A percentile compares a stretch with the other conserved stretches of the same genome.
Evolutionary conservation across 1,139 yeast species (phyloP).

Genomic region (Zygosaccharomyces pseudobailii): DNA sequence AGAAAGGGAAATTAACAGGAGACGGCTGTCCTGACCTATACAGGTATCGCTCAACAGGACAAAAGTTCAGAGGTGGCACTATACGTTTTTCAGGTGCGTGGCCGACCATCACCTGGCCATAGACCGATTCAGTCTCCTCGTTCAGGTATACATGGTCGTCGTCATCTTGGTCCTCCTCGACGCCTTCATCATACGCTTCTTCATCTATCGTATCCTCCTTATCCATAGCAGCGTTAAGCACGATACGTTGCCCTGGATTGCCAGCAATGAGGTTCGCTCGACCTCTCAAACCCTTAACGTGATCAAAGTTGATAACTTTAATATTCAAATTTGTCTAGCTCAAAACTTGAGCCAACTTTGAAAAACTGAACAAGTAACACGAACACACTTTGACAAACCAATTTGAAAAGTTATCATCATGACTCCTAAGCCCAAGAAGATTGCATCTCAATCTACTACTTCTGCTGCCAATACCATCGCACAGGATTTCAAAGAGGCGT

Average conservation of each 20-base stretch:
- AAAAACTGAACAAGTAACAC: neutral
- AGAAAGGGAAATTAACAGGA: conserved; percentile 83
- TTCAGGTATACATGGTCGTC: conserved; percentile 28
- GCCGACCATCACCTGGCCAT: conserved; percentile 25
- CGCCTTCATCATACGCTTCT: neutral
- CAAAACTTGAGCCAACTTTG: neutral
- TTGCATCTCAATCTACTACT: conserved; percentile 21
- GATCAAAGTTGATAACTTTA: neutral
- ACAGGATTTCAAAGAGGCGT: conserved; percentile 46
- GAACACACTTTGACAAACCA: neutral
- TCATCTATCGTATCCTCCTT: neutral
- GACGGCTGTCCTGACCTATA: conserved; percentile 96
- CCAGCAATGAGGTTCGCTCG: neutral
- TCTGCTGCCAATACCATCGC: conserved; percentile 14
- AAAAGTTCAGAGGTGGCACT: conserved; percentile 90
- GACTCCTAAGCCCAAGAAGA: conserved; percentile 11
- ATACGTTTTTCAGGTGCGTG: conserved; percentile 56
- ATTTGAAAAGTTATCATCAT: conserved; percentile 1
- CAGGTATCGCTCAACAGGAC: conserved; percentile 84
- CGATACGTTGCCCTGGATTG: neutral
- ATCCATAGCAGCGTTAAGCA: neutral
- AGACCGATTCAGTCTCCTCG: conserved; percentile 33
- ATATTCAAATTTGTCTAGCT: neutral
- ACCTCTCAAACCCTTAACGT: neutral
- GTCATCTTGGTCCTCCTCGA: conserved; percentile 5